phyloP scores from a whole-genome alignment of 352 stramenopile genomes.

The Phytophthora chlamydospora region DNA sequence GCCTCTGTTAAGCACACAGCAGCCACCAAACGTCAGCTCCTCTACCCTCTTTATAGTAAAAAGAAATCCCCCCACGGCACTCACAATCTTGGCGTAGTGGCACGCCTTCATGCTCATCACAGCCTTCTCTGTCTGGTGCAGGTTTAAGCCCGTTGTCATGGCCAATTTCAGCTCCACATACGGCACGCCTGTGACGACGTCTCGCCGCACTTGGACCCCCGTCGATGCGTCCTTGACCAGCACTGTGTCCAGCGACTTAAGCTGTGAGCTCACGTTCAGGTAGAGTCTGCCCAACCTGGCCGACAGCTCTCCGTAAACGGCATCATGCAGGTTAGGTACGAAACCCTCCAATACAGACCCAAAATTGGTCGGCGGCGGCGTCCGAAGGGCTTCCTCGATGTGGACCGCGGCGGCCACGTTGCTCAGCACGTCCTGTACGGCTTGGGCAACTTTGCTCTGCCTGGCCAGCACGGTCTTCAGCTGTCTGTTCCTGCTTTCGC shows the following conservation, averaged over 20 bases:
- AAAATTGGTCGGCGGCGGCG: conserved; percentile 11
- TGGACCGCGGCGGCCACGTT: conserved; percentile 22
- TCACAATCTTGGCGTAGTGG: conserved; percentile 23
- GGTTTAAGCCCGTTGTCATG: conserved; percentile 1
- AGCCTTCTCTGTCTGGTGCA: conserved; percentile 2
- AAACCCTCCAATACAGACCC: conserved; percentile 14
- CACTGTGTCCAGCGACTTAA: neutral
- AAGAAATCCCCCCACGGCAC: conserved; percentile 1
- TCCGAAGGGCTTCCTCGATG: conserved; percentile 28
- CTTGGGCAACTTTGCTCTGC: conserved; percentile 19
- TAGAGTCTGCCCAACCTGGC: conserved; percentile 14
- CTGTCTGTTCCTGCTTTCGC: conserved; percentile 17
- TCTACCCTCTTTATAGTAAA: conserved; percentile 1
- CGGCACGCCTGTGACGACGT: conserved; percentile 11
- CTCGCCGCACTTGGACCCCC: conserved; percentile 14
- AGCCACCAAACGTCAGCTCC: conserved; percentile 1
- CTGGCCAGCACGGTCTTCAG: conserved; percentile 15
- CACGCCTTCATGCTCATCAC: conserved; percentile 14
- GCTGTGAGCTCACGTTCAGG: conserved; percentile 7
- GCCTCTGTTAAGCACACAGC: conserved; percentile 15
- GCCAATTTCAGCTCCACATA: conserved; percentile 24
- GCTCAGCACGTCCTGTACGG: conserved; percentile 13
- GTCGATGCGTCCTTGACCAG: conserved; percentile 4
- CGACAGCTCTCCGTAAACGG: conserved; percentile 27
- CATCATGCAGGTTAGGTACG: conserved; percentile 25